A percentile compares a stretch with the other conserved stretches of the same genome.
phyloP scores from a whole-genome alignment of 129 eudicot genomes.

The Tanacetum coccineum region DNA sequence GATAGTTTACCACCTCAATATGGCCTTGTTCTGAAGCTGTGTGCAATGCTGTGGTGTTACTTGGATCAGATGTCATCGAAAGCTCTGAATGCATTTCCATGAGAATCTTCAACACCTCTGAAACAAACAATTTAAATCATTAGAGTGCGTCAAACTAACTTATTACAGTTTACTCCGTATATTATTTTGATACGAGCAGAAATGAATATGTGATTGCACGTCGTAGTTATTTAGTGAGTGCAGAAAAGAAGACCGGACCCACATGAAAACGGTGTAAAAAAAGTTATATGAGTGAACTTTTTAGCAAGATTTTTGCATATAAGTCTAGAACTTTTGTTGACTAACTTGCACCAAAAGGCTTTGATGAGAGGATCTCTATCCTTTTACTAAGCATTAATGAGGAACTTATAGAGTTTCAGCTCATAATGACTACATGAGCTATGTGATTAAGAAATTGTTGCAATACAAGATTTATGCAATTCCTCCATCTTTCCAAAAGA shows the following conservation, averaged over 20 bases:
- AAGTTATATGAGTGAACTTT: no score
- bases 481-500: constrained; percentile 13
- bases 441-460: background rate
- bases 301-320: no score
- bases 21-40: constrained; percentile 79
- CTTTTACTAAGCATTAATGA: background rate
- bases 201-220: no score
- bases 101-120: constrained; percentile 66
- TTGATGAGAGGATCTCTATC: no score
- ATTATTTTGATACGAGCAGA: no score
- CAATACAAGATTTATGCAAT: constrained; percentile 9
- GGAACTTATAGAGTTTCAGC: no score
- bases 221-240: no score
- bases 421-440: background rate
- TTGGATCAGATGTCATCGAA: constrained; percentile 55
- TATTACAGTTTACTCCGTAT: no score
- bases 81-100: constrained; percentile 61
- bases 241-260: no score
- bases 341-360: no score
- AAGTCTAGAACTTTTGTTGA: no score
- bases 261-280: no score
- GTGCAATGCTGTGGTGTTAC: constrained; percentile 69
- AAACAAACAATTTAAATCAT: constrained; percentile 19
- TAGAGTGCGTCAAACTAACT: background rate
- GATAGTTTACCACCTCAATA: constrained; percentile 59